Evolutionary conservation across 495 filamentous ascomycete species (phyloP), one percentile per base, ranked within the genome.

Genomic region (Tetracladium marchalianum): DNA sequence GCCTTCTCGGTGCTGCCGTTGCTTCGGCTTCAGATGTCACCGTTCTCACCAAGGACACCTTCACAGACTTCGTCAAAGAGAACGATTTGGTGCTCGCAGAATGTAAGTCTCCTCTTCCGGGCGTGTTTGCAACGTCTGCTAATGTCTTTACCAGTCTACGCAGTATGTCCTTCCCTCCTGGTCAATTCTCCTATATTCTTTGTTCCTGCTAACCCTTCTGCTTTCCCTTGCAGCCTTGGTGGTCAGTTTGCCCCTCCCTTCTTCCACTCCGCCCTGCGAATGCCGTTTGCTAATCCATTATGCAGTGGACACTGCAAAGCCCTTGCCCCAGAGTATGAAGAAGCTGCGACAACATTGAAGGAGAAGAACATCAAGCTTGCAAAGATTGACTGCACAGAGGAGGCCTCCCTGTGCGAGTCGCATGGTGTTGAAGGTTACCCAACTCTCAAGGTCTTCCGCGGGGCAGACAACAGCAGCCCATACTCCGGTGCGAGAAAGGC

Each of bases 401-500:
- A 99, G 72, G 71, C 82, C 47, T 87, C 92, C 11, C 81, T 99
- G 49, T 99, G 92, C 75, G 78, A 87, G 66, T 67, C 75, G 51
- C 87, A 84, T 55, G 89, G 87, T 43, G 88, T 99, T 17, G 88
- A 95, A 70, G 92, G 92, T 41, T 99, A 97, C 71, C 92, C 92
- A 19, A 99, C 92, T 44, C 74, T 99, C 54, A 99, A 97, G 80
- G 81, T 99, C 64, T 99, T 97, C 87, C 90, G 92, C 51, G 92
- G 92, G 44, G 69, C 69, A n/a, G 86, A 95, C 2, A 86, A 82
- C 54, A 72, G 81, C 59, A 75, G 78, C 43, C 81, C 92, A 41
- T 99, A 97, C 66, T 74, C 72, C 53, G 92, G 92, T 58, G 82
- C 85, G 65, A 78, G 92, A 62, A 93, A 99, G 74, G 80, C 89